Percentiles rank a stretch among this genome's conserved stretches.
Evolutionary conservation across 2,329 filamentous ascomycete genomes (phyloP).

Genomic region (Didymella segeticola): DNA sequence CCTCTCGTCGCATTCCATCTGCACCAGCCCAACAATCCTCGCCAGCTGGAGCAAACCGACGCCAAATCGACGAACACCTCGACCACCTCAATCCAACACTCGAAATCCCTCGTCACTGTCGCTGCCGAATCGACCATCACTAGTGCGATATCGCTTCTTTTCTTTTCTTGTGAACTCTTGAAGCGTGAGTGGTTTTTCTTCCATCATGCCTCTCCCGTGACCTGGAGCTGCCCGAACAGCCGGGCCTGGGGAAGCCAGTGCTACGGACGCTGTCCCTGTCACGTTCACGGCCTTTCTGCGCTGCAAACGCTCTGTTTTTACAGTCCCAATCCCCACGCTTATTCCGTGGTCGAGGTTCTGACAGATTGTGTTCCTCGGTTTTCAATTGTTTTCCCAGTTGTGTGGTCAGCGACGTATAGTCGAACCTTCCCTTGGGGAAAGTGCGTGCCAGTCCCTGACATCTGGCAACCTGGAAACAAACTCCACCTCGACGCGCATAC

Average conservation of each 20-base stretch:
- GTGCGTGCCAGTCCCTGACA: conserved; percentile 20
- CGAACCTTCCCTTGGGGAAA: conserved; percentile 21
- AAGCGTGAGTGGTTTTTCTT: conserved; percentile 20
- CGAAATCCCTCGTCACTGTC: neutral
- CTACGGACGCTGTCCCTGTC: conserved; percentile 19
- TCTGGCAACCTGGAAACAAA: conserved; percentile 10
- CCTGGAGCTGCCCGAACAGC: conserved; percentile 17
- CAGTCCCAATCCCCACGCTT: conserved; percentile 9
- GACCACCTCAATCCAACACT: conserved; percentile 2
- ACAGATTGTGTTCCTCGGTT: conserved; percentile 19
- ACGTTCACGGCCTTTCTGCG: conserved; percentile 15
- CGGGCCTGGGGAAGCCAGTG: conserved; percentile 20
- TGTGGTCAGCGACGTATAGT: conserved; percentile 14
- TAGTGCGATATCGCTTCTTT: neutral
- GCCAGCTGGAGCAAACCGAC: conserved; percentile 3
- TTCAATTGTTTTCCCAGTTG: neutral
- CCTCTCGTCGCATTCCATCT: neutral
- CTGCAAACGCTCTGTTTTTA: conserved; percentile 18
- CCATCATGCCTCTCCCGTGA: conserved; percentile 1
- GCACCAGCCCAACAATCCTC: neutral
- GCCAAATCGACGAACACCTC: conserved; percentile 2
- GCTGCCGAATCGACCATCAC: neutral
- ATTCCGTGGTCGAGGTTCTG: conserved; percentile 26
- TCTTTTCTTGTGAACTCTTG: neutral
- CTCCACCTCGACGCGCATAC: conserved; percentile 20